phyloP scores from a whole-genome alignment of 1,284 basidiomycete genomes.

The Singerocomus inundabilis region DNA sequence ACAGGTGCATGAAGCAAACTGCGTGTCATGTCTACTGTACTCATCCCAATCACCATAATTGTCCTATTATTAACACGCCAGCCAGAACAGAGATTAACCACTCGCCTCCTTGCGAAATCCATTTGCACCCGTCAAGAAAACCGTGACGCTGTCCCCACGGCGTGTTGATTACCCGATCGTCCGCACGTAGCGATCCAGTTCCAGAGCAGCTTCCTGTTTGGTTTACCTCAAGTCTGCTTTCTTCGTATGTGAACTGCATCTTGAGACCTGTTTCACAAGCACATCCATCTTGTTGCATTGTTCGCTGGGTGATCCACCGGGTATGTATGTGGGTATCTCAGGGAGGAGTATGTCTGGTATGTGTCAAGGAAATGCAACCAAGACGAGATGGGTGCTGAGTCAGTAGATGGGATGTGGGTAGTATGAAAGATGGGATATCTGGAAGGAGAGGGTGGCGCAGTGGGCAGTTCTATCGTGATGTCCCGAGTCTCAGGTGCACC shows the following conservation, averaged over 20 bases:
- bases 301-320: conserved; percentile 26
- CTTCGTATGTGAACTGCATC: conserved; percentile 14
- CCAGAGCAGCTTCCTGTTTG: conserved; percentile 45
- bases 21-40: conserved; percentile 60
- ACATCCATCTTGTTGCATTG: conserved; percentile 27
- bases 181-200: conserved; percentile 56
- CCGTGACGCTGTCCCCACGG: conserved; percentile 46
- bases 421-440: conserved; percentile 24
- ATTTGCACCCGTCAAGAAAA: conserved; percentile 77
- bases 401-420: conserved; percentile 33
- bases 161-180: conserved; percentile 3
- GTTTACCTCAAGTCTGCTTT: conserved; percentile 22
- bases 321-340: conserved; percentile 17
- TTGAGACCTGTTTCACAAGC: conserved; percentile 26
- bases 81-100: neutral
- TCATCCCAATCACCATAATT: neutral
- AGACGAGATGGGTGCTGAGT: conserved; percentile 69
- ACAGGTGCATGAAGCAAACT: conserved; percentile 43
- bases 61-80: neutral
- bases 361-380: conserved; percentile 37
- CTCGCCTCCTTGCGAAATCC: conserved; percentile 82
- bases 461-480: conserved; percentile 7
- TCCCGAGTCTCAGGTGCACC: too few species aligned
- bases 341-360: conserved; percentile 45
- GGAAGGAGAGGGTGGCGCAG: conserved; percentile 16